phyloP scores from a whole-genome alignment of 2,329 filamentous ascomycete genomes.

The Leptographium procerum region DNA sequence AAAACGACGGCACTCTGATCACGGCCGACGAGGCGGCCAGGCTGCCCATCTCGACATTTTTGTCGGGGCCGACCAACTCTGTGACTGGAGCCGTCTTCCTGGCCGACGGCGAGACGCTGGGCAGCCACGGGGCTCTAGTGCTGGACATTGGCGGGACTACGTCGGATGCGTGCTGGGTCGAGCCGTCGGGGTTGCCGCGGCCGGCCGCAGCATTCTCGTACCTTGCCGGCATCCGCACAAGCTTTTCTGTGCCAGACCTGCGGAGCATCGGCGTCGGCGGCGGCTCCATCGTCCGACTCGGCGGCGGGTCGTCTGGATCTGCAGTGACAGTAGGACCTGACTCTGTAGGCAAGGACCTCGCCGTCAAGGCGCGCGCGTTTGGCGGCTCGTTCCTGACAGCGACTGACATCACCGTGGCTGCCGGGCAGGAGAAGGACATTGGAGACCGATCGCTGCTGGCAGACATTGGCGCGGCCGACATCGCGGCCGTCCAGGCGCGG shows the following conservation, averaged over 20 bases:
- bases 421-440: slow-evolving; percentile 1
- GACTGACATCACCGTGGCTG: slow-evolving; percentile 10
- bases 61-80: slow-evolving; percentile 51
- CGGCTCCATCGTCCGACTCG: slow-evolving; percentile 34
- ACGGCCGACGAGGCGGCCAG: slow-evolving; percentile 39
- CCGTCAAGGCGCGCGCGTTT: slow-evolving; percentile 13
- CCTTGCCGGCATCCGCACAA: slow-evolving; percentile 50
- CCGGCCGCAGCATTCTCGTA: slow-evolving; percentile 51
- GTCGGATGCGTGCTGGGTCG: slow-evolving; percentile 48
- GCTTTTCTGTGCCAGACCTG: slow-evolving; percentile 44
- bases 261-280: slow-evolving; percentile 48
- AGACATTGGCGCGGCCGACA: background rate
- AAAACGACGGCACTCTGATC: slow-evolving; percentile 52
- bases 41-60: slow-evolving; percentile 49
- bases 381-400: slow-evolving; percentile 14
- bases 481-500: slow-evolving; percentile 20
- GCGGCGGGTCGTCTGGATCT: background rate
- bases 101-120: slow-evolving; percentile 22
- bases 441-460: slow-evolving; percentile 23
- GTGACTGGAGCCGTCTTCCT: slow-evolving; percentile 52
- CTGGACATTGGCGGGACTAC: slow-evolving; percentile 57
- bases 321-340: slow-evolving; percentile 13
- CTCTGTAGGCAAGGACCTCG: slow-evolving; percentile 15
- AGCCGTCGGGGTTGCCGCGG: slow-evolving; percentile 50
- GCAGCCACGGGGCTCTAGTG: background rate